Conservation (phyloP, 2,329 filamentous ascomycete genomes). For the Talaromyces sp. region DNA sequence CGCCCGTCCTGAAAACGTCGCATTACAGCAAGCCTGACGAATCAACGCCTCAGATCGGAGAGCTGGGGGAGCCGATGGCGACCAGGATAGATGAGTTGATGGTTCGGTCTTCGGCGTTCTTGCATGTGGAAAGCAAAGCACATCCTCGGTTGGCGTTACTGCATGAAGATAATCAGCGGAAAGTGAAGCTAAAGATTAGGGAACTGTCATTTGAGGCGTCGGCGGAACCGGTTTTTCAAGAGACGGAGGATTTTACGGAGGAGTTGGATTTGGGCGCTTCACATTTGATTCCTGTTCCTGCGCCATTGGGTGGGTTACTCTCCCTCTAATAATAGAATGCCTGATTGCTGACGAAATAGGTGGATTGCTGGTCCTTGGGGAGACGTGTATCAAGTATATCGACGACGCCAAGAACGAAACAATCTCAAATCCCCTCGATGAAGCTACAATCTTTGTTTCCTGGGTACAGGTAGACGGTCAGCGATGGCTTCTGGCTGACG, state of each 20-base stretch:
- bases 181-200: conserved; percentile 53
- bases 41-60: conserved; percentile 44
- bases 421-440: conserved; percentile 61
- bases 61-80: conserved; percentile 59
- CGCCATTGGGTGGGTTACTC: conserved; percentile 47
- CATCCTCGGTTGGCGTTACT: conserved; percentile 62
- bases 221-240: conserved; percentile 52
- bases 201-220: conserved; percentile 52
- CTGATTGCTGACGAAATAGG: conserved; percentile 42
- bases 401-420: conserved; percentile 69
- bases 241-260: conserved; percentile 49
- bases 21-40: conserved; percentile 21
- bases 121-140: conserved; percentile 51
- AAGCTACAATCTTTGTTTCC: conserved; percentile 82
- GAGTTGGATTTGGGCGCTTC: conserved; percentile 59
- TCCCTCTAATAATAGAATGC: neutral
- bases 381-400: conserved; percentile 79
- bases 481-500: conserved; percentile 83
- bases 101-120: conserved; percentile 62
- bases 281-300: conserved; percentile 59
- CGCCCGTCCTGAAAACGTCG: conserved; percentile 20
- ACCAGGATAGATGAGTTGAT: conserved; percentile 64
- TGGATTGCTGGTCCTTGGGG: conserved; percentile 70
- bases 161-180: conserved; percentile 60
- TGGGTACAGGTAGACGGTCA: conserved; percentile 83